Conservation (phyloP, 2,329 filamentous ascomycete species). For the Ploettnerulaceae sp. region DNA sequence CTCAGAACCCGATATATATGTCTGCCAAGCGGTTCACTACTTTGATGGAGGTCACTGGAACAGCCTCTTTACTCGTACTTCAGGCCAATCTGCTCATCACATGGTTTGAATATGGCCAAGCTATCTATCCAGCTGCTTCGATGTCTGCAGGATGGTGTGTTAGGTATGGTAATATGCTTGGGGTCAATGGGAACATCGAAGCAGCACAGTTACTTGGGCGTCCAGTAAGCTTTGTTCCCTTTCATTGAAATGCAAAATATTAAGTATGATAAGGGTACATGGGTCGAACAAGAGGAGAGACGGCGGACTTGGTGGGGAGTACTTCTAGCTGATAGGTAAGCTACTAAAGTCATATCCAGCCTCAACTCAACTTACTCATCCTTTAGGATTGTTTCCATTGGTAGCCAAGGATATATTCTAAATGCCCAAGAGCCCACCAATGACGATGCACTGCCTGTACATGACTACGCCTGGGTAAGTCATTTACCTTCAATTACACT, state of each 20-base stretch:
- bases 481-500: neutral
- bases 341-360: neutral
- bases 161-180: slow-evolving; percentile 43
- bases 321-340: slow-evolving; percentile 41
- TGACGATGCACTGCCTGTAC: slow-evolving; percentile 24
- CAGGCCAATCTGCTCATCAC: slow-evolving; percentile 44
- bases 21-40: slow-evolving; percentile 40
- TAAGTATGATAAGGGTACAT: slow-evolving; percentile 35
- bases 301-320: slow-evolving; percentile 46
- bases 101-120: slow-evolving; percentile 45
- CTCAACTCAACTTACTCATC: slow-evolving; percentile 10
- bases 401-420: slow-evolving; percentile 28
- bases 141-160: slow-evolving; percentile 43
- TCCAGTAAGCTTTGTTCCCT: slow-evolving; percentile 28
- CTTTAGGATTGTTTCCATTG: slow-evolving; percentile 30
- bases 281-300: slow-evolving; percentile 45
- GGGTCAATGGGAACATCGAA: slow-evolving; percentile 37
- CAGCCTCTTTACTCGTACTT: slow-evolving; percentile 40
- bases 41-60: slow-evolving; percentile 40
- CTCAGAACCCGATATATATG: slow-evolving; percentile 40
- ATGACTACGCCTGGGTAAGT: slow-evolving; percentile 39
- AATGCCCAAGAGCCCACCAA: slow-evolving; percentile 30
- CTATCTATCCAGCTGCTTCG: slow-evolving; percentile 47
- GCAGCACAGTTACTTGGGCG: slow-evolving; percentile 37
- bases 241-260: neutral